Conservation (phyloP, 306 rosid genomes). For the Urtica urens region DNA sequence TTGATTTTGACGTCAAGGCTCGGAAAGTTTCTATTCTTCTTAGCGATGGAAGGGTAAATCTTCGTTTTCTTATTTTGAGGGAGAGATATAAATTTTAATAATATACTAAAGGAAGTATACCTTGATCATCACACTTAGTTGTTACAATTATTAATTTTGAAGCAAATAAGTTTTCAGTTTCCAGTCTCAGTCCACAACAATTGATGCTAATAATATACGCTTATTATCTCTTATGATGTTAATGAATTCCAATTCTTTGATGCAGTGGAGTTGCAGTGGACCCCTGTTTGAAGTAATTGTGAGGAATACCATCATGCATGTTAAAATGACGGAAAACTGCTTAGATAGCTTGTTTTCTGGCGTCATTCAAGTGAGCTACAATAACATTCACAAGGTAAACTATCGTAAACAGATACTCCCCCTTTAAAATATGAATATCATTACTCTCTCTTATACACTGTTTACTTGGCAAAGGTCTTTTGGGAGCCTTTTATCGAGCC, state of each 20-base stretch:
- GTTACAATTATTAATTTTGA: too few relatives aligned
- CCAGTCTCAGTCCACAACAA: too few relatives aligned
- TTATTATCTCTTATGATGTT: slow-evolving; percentile 1
- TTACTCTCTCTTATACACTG: slow-evolving; percentile 16
- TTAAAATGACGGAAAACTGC: slow-evolving; percentile 29
- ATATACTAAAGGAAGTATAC: too few relatives aligned
- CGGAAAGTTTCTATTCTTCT: slow-evolving; percentile 68
- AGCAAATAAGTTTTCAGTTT: too few relatives aligned
- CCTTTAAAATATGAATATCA: not conserved
- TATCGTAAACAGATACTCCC: slow-evolving; percentile 2
- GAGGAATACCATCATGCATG: slow-evolving; percentile 46
- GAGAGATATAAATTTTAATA: too few relatives aligned
- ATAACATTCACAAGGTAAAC: slow-evolving; percentile 70
- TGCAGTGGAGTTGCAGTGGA: slow-evolving; percentile 79
- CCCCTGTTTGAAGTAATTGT: slow-evolving; percentile 67
- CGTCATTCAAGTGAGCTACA: slow-evolving; percentile 61
- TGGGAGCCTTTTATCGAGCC: slow-evolving; percentile 97
- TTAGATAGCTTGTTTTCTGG: slow-evolving; percentile 43
- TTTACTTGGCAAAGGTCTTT: slow-evolving; percentile 45
- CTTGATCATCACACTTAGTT: too few relatives aligned
- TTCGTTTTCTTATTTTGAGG: too few relatives aligned
- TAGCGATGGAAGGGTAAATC: slow-evolving; percentile 75
- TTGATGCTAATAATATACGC: too few relatives aligned
- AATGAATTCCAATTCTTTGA: slow-evolving; percentile 3
- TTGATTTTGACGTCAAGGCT: slow-evolving; percentile 36